Conservation (phyloP, 2,329 filamentous ascomycete genomes). For the Epichloe sibirici region DNA sequence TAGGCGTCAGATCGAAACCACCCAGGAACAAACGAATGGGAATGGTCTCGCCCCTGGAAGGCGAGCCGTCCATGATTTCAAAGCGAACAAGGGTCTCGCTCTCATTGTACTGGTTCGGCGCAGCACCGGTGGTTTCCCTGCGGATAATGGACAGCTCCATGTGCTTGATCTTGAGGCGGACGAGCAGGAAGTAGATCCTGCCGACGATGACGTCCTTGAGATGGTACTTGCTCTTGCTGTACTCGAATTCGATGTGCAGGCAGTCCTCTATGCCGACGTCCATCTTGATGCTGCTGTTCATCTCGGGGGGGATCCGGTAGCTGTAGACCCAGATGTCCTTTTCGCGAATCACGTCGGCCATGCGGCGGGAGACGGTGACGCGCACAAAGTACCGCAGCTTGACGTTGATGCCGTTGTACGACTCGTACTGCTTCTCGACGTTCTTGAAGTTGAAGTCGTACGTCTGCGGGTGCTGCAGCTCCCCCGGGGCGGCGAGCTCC, state of each 20-base stretch:
- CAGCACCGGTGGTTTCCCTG: slow-evolving; percentile 88
- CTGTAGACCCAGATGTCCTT: slow-evolving; percentile 99
- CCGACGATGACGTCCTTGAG: slow-evolving; percentile 98
- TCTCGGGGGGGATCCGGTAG: slow-evolving; percentile 95
- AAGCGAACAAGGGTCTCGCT: slow-evolving; percentile 96
- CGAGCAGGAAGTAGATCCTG: slow-evolving; percentile 93
- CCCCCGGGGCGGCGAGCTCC: slow-evolving; percentile 93
- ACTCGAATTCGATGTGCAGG: slow-evolving; percentile 98
- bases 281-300: slow-evolving; percentile 99
- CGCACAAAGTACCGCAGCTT: slow-evolving; percentile 97
- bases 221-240: slow-evolving; percentile 98
- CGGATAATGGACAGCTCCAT: slow-evolving; percentile 99
- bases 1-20: slow-evolving; percentile 93
- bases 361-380: slow-evolving; percentile 89
- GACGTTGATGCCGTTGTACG: slow-evolving; percentile 99
- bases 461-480: slow-evolving; percentile 96
- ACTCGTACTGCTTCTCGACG: slow-evolving; percentile 99
- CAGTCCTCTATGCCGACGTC: slow-evolving; percentile 99
- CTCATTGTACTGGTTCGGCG: slow-evolving; percentile 98
- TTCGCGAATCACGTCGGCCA: slow-evolving; percentile 96
- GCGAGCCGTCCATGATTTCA: slow-evolving; percentile 99
- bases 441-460: slow-evolving; percentile 99
- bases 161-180: slow-evolving; percentile 97
- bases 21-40: slow-evolving; percentile 94
- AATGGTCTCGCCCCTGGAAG: slow-evolving; percentile 86